These are phyloP conservation scores for Alternaria sp. DNA, from an alignment of 2,329 filamentous ascomycete genomes.

Conservation along the genomic window DNA sequence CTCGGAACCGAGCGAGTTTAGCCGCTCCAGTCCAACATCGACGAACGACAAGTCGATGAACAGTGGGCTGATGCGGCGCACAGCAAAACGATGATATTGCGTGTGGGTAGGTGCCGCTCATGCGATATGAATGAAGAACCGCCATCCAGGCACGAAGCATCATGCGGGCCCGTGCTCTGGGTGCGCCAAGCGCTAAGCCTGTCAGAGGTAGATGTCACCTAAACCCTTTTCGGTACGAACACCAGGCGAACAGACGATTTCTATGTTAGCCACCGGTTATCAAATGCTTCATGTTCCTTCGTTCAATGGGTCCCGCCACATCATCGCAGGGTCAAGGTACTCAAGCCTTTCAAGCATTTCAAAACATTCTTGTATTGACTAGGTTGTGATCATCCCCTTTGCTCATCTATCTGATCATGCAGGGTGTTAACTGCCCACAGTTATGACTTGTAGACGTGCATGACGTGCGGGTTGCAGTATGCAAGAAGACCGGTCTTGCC, in stretches of 20 bases:
- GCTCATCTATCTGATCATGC: neutral
- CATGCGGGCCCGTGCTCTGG: neutral
- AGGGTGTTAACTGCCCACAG: neutral
- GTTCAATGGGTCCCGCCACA: neutral
- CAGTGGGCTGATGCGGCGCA: neutral
- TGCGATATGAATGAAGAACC: neutral
- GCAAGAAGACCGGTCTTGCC: conserved; percentile 52
- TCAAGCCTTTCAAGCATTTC: conserved; percentile 4
- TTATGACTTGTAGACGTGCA: conserved; percentile 53
- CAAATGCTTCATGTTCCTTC: conserved; percentile 5
- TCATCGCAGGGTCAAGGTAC: neutral
- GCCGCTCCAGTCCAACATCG: neutral
- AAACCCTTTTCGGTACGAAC: neutral
- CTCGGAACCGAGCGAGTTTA: conserved; percentile 1
- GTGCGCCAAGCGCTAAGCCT: conserved; percentile 2
- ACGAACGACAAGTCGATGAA: neutral
- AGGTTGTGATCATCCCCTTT: neutral
- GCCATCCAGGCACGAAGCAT: neutral
- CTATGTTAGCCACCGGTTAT: neutral
- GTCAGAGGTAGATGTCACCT: conserved; percentile 6
- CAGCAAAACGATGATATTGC: neutral
- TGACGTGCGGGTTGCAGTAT: conserved; percentile 56
- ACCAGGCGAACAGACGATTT: neutral
- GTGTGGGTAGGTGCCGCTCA: neutral
- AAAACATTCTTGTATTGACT: conserved; percentile 1